A percentile compares a stretch with the other conserved stretches of the same genome.
These are phyloP conservation scores for Nothophaeocryptopus gaeumannii DNA, from an alignment of 2,329 filamentous ascomycete genomes.

Conservation along the genomic window DNA sequence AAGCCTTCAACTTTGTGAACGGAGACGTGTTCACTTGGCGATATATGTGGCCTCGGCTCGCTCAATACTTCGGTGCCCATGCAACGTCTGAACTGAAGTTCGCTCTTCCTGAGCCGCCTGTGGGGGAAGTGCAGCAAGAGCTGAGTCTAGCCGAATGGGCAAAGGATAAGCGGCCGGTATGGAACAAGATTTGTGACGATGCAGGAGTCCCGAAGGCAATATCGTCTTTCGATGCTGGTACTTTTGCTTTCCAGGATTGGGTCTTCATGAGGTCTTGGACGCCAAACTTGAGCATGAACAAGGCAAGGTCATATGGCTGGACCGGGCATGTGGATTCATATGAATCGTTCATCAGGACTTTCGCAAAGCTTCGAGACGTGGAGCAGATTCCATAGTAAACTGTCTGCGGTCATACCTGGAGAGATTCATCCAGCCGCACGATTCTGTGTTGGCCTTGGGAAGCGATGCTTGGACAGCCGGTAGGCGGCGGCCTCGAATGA, in stretches of 20 bases:
- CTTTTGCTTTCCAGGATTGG: conserved; percentile 46
- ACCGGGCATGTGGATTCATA: conserved; percentile 41
- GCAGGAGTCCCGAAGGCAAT: conserved; percentile 38
- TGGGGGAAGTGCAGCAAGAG: conserved; percentile 38
- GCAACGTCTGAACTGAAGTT: conserved; percentile 17
- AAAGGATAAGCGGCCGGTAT: conserved; percentile 38
- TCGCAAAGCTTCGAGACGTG: conserved; percentile 36
- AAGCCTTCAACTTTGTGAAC: conserved; percentile 45
- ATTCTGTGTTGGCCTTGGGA: conserved; percentile 1
- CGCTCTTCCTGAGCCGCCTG: conserved; percentile 24
- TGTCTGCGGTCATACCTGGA: background rate
- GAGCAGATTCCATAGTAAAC: conserved; percentile 12
- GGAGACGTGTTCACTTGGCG: conserved; percentile 41
- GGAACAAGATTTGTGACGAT: conserved; percentile 37
- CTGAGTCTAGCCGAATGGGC: conserved; percentile 45
- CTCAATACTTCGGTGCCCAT: conserved; percentile 35
- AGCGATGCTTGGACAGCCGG: conserved; percentile 8
- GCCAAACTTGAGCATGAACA: conserved; percentile 45
- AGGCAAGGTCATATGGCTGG: conserved; percentile 48
- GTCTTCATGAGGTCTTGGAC: conserved; percentile 44
- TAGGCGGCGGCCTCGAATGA: conserved; percentile 20
- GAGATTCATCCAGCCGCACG: too few relatives aligned
- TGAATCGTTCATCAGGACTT: conserved; percentile 39
- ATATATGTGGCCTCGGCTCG: conserved; percentile 43
- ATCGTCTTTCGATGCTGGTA: conserved; percentile 42